Base-by-base conservation (phyloP, 2,329 filamentous ascomycete species). In the Aspergillus ustus region DNA sequence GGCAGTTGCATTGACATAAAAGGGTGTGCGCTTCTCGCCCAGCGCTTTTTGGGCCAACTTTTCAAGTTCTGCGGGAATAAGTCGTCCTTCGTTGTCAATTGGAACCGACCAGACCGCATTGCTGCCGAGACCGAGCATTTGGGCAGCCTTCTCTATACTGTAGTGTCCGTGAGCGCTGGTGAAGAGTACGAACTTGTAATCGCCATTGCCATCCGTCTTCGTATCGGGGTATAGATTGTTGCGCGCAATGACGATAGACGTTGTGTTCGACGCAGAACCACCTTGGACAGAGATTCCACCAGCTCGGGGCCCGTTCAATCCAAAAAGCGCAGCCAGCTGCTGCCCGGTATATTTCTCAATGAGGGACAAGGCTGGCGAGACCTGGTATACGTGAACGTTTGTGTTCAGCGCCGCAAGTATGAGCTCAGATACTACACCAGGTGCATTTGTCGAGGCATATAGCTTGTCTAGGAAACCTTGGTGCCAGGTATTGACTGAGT, bases 401-500 rank as follows among this genome's bases (percentile, higher is more conserved):
- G 95, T 97, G 79, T 99, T 98, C 49, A 99, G 81, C 0, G 91
- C 86, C 0, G 91, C 89, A 28, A 98, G 85, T 8, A 98, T 83
- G 60, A 98, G 82, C 71, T 98, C 95, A 2, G 92, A 90, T 17
- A 90, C 88, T 0, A 98, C 85, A 19, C 94, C 94, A 8, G 94
- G 89, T 46, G 94, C 90, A 72, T 95, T 95, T 44, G 92, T 96
- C 66, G 89, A 90, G n/a, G 91, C 87, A 77, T 97, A 98, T 19
- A 98, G 83, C 80, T 99, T 98, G 79, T 97, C 93, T 72, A 98
- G 80, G 78, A 98, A 99, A 11, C 94, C 94, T 77, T 97, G 93
- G 72, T 96, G 91, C 91, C 93, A 98, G n/a, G 94, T 97, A 79
- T 99, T 99, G 72, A 98, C 94, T 72, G 91, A 95, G 77, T 96